A percentile compares a stretch with the other conserved stretches of the same genome.
Conservation (phyloP, 2,329 filamentous ascomycete genomes). For the Rasamsonia emersonii region DNA sequence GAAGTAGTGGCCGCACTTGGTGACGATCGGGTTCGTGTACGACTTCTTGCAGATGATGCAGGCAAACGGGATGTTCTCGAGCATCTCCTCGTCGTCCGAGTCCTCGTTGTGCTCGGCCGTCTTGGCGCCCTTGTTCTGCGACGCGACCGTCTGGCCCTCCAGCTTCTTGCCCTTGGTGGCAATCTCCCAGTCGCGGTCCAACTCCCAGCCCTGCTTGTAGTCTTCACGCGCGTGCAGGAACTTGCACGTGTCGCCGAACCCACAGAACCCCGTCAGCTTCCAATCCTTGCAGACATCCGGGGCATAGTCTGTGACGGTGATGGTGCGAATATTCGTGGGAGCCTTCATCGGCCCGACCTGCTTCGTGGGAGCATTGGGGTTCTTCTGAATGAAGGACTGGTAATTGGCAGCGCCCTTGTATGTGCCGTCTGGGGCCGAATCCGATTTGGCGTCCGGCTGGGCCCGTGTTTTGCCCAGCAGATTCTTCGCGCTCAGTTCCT, state of each 20-base stretch:
- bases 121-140: slow-evolving; percentile 34
- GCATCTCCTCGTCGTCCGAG: slow-evolving; percentile 58
- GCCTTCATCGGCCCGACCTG: slow-evolving; percentile 77
- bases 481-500: slow-evolving; percentile 43
- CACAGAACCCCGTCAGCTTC: slow-evolving; percentile 65
- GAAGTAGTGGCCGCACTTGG: slow-evolving; percentile 92
- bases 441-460: slow-evolving; percentile 10
- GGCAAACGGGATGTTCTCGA: slow-evolving; percentile 80
- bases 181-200: slow-evolving; percentile 90
- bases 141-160: slow-evolving; percentile 41
- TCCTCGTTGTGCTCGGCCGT: slow-evolving; percentile 43
- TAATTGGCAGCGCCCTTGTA: slow-evolving; percentile 71
- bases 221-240: slow-evolving; percentile 55
- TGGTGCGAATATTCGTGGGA: slow-evolving; percentile 78
- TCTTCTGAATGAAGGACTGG: slow-evolving; percentile 68
- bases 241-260: slow-evolving; percentile 67
- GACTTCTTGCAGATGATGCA: slow-evolving; percentile 76
- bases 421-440: slow-evolving; percentile 49
- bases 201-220: slow-evolving; percentile 85
- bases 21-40: slow-evolving; percentile 74
- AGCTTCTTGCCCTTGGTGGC: slow-evolving; percentile 53
- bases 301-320: slow-evolving; percentile 83
- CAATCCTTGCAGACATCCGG: slow-evolving; percentile 95
- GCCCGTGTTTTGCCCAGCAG: slow-evolving; percentile 24
- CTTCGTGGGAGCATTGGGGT: slow-evolving; percentile 61